phyloP scores from a whole-genome alignment of 352 stramenopile species.

The Lagenidium giganteum region DNA sequence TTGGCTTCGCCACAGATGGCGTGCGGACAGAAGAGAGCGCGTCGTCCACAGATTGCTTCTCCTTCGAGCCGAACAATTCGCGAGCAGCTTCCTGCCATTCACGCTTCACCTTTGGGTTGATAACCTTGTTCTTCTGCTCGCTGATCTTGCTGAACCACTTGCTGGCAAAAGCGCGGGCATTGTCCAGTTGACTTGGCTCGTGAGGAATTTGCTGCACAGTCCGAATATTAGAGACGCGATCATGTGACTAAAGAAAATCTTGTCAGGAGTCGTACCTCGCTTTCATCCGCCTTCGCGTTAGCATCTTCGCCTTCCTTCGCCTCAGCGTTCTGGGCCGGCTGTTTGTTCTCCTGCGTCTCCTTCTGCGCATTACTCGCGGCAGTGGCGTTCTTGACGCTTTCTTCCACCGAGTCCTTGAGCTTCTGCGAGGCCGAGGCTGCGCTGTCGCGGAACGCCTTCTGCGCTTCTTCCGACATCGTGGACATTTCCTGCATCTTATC shows the following conservation, averaged over 20 bases:
- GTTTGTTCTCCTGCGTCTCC: constrained; percentile 2
- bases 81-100: constrained; percentile 56
- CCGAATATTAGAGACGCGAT: too few species aligned
- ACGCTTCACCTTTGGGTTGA: constrained; percentile 29
- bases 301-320: constrained; percentile 6
- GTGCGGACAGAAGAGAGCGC: constrained; percentile 53
- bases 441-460: constrained; percentile 34
- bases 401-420: too few species aligned
- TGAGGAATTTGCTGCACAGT: too few species aligned
- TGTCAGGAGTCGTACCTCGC: too few species aligned
- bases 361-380: constrained; percentile 1
- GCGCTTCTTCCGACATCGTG: constrained; percentile 32
- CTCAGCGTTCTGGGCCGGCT: background rate
- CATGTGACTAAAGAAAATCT: too few species aligned
- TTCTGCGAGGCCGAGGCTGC: constrained; percentile 42
- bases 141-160: constrained; percentile 34
- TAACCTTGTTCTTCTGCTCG: constrained; percentile 44
- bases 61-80: constrained; percentile 59
- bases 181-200: too few species aligned
- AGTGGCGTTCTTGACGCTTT: constrained; percentile 18
- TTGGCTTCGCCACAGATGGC: constrained; percentile 21
- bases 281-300: constrained; percentile 11
- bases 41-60: constrained; percentile 66
- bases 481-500: constrained; percentile 40
- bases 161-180: constrained; percentile 41